Base-by-base conservation (phyloP, 2,329 filamentous ascomycete genomes). In the Cercospora sp. region DNA sequence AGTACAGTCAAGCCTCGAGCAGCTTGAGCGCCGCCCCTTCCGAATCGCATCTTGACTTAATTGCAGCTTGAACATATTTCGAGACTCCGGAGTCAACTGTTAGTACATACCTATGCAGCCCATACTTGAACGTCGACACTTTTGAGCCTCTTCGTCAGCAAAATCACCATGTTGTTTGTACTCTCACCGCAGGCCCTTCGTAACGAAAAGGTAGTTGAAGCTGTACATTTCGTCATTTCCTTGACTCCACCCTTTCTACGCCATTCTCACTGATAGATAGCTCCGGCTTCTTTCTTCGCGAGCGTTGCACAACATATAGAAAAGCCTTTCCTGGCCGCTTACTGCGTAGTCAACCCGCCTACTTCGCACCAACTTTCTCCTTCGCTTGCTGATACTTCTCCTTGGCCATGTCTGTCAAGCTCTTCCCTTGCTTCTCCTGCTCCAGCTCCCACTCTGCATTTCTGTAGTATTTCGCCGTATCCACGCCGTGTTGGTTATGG, bases 391-490 rank as follows among this genome's bases (percentile, higher is more conserved):
- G 45, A 31, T 64, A 64, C 16, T 64, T 64, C 48, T 64, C 62
- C 62, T 64, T 64, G 2, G 51, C 62, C 48, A 36, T 33, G 3
- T 64, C 48, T 31, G 48, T 64, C 48, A 64, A 18, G 28, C 62
- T 64, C 64, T 68, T 72, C 26, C 73, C 77, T 69, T 78, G 75
- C 68, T 83, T 83, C 84, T 96, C 93, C 45, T 89, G 90, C 83
- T 96, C 95, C 76, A 99, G 82, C 81, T 99, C 95, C 80, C 90
- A 86, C 85, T 99, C 95, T 7, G 95, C 95, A 80, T 96, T 93
- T 79, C 90, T 90, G 82, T 96, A 99, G 84, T 99, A 99, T 84
- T 99, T 99, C 72, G 94, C 93, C 33, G 95, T 99, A 80, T 99
- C 95, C 67, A 99, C 92, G 74, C 95, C 95, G 80, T 99, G 95